Evolutionary conservation across 2,329 filamentous ascomycete species (phyloP), one percentile per base, ranked within the genome.

Genomic region (Verticillium albo-atrum): DNA sequence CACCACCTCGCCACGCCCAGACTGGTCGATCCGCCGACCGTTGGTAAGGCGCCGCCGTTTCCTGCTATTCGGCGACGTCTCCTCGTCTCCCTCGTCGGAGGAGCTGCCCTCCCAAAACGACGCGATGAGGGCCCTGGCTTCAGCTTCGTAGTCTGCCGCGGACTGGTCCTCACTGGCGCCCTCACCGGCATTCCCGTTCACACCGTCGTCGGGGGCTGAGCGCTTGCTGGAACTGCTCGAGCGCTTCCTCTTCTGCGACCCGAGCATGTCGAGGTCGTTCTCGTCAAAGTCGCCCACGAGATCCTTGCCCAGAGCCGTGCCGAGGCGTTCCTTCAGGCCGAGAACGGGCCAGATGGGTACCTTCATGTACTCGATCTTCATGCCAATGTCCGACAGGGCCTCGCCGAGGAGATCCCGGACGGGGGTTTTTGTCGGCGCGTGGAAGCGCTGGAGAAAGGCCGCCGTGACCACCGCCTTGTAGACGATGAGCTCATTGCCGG

Each of bases 331-430:
- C 60, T 79, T 79, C 6, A 86, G 74, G 4, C 82, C 83, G 0
- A 83, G 66, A 6, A 84, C 74, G 0, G 83, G 83, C 81, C 81
- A 85, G 27, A 81, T 74, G 0, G 79, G 78, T 2, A 86, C 79
- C 7, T 75, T 75, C 2, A 74, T 73, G 66, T 80, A 79, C 34
- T 78, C 73, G 23, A 86, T 79, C 35, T 71, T 71, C 61, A 86
- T 70, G 2, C 76, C 75, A 14, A 68, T 60, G 3, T 71, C 54
- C 1, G 42, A 23, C n/a, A 25, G 42, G 20, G 42, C 42, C 42
- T 47, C 42, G n/a, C 42, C 42, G 7, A 23, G 47, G 17, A 53
- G 25, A 25, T 35, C 53, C 27, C 59, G 52, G n/a, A 23, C 55
- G 7, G 57, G 57, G 17, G 60, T 58, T 57, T 74, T 77, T 57